Conservation (phyloP, 2,329 filamentous ascomycete species). For the Acarospora socialis region DNA sequence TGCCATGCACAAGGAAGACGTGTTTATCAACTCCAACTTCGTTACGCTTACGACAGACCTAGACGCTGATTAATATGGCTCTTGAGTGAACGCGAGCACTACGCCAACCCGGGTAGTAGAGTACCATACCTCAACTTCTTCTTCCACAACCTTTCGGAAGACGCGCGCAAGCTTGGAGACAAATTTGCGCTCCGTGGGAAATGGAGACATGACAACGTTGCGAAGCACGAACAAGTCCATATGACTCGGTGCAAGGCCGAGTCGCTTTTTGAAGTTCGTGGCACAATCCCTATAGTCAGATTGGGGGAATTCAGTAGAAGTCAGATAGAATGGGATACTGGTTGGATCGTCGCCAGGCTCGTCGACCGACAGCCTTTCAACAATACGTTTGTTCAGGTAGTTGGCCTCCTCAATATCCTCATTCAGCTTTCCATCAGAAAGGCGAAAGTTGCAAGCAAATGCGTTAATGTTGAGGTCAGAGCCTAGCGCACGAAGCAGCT, state of each 20-base stretch:
- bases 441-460: constrained; percentile 31
- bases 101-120: too few relatives aligned
- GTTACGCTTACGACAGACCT: constrained; percentile 15
- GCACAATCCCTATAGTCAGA: constrained; percentile 30
- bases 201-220: constrained; percentile 37
- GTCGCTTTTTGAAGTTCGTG: constrained; percentile 27
- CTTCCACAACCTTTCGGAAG: constrained; percentile 12
- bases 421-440: constrained; percentile 27
- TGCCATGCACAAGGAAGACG: constrained; percentile 13
- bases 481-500: constrained; percentile 28
- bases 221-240: constrained; percentile 31
- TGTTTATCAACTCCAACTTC: constrained; percentile 8
- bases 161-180: constrained; percentile 8
- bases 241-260: constrained; percentile 21
- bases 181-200: constrained; percentile 24
- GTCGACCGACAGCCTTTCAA: constrained; percentile 30
- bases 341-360: constrained; percentile 26
- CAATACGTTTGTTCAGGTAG: constrained; percentile 32
- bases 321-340: constrained; percentile 31
- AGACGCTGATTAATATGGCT: background rate
- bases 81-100: too few relatives aligned
- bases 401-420: constrained; percentile 34
- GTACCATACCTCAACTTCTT: constrained; percentile 11
- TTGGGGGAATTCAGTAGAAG: constrained; percentile 29
- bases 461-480: constrained; percentile 36